These are phyloP conservation scores for Kregervanrija delftensis DNA, from an alignment of 805 yeast genomes.

Conservation along the genomic window DNA sequence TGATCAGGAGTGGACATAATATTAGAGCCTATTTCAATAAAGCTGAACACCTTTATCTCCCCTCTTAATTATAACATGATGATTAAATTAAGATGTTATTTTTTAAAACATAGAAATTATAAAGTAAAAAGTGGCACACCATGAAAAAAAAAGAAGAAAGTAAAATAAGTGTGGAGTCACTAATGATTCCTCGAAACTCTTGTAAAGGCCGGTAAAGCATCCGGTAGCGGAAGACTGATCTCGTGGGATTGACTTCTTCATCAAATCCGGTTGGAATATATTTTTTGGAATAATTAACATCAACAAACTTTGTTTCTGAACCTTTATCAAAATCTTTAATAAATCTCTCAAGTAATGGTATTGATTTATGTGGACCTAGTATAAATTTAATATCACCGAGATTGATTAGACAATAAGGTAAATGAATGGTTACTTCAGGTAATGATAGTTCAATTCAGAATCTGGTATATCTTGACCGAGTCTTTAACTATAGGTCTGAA, in stretches of 20 bases:
- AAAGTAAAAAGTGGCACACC: neutral
- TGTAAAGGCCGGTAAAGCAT: slow-evolving; percentile 45
- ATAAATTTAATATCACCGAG: slow-evolving; percentile 65
- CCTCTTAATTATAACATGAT: too few species aligned
- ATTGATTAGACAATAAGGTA: too few species aligned
- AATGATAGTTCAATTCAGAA: too few species aligned
- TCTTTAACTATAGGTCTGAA: too few species aligned
- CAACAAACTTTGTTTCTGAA: slow-evolving; percentile 52
- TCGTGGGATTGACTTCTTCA: slow-evolving; percentile 41
- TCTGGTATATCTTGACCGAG: too few species aligned
- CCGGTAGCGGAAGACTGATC: slow-evolving; percentile 44
- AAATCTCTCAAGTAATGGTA: slow-evolving; percentile 54
- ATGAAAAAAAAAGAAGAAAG: neutral
- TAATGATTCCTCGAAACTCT: slow-evolving; percentile 5
- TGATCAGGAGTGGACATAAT: too few species aligned
- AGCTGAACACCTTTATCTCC: too few species aligned
- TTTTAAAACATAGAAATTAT: slow-evolving; percentile 1
- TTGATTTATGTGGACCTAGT: slow-evolving; percentile 63
- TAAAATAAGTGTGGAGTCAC: neutral
- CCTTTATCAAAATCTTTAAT: slow-evolving; percentile 43
- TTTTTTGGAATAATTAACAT: slow-evolving; percentile 16
- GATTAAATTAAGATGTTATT: too few species aligned
- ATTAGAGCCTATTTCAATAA: too few species aligned
- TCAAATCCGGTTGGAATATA: slow-evolving; percentile 19
- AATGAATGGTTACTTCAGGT: too few species aligned